Conservation (phyloP, 2,329 filamentous ascomycete species). For the Ustilaginoidea virens region DNA sequence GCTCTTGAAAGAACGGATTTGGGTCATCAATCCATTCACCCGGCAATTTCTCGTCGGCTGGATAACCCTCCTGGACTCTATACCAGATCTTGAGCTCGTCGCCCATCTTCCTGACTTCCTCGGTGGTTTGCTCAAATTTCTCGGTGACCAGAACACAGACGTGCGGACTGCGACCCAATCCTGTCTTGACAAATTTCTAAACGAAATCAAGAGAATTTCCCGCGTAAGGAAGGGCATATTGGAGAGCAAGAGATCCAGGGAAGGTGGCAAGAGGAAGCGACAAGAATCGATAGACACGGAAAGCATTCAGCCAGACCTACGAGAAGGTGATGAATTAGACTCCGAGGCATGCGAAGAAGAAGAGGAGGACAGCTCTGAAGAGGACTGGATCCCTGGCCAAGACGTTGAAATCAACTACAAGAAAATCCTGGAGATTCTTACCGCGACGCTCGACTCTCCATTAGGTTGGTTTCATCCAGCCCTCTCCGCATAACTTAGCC, state of each 20-base stretch:
- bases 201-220: conserved; percentile 88
- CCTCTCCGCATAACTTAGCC: background rate
- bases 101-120: conserved; percentile 86
- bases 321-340: conserved; percentile 45
- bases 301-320: conserved; percentile 40
- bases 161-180: conserved; percentile 89
- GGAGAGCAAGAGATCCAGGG: conserved; percentile 62
- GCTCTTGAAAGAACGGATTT: conserved; percentile 82
- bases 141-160: conserved; percentile 81
- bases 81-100: conserved; percentile 90
- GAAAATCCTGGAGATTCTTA: conserved; percentile 81
- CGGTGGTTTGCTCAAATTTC: conserved; percentile 74
- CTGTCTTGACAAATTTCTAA: conserved; percentile 77
- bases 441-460: conserved; percentile 73
- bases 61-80: conserved; percentile 89
- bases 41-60: conserved; percentile 90
- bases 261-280: conserved; percentile 51
- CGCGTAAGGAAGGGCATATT: conserved; percentile 83
- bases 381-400: conserved; percentile 94
- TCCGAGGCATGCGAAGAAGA: conserved; percentile 42
- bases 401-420: conserved; percentile 91
- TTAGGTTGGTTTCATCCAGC: conserved; percentile 36
- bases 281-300: conserved; percentile 54
- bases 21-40: conserved; percentile 88
- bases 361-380: conserved; percentile 52